Evolutionary conservation across 257 asterid genomes (phyloP), one percentile per base, ranked within the genome.

Genomic region (Solanum chiquidenum): DNA sequence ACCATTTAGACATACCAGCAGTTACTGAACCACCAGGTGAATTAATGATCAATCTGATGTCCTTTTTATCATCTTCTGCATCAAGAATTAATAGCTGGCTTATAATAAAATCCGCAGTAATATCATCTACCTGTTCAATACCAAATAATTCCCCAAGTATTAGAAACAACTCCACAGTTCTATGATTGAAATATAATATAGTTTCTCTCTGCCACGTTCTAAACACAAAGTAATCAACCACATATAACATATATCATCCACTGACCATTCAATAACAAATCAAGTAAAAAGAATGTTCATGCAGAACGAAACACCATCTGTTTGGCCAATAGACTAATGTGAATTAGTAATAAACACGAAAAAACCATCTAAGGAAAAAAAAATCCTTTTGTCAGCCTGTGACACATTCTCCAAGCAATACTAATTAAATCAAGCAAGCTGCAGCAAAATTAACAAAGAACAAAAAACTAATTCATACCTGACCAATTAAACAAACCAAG

Each of bases 1-100:
- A 73, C 62, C 75, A 87, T 29, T 34, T 20, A 18, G 73, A 89
- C 94, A 92, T 89, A 97, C 99, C 99, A 86, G 99, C 96, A 87
- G 99, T 96, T 58, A 93, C 95, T 35, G 99, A 96, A 87, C 99
- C 99, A 90, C 99, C 99, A 9, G 99, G 98, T 21, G 99, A 96
- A 91, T 96, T 96, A 86, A 97, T 96, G 90, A 97, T 91, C 95
- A 97, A 85, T 87, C 84, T 94, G 91, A 97, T 97, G 90, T 97
- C 99, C 83, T 93, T 96, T 71, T 90, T 92, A 34, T 83, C 90
- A 88, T 96, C 98, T 90, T 96, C 98, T 3, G 99, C 94, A 87
- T 96, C 99, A 69, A 97, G 98, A 87, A 96, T 89, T 84, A 97
- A 89, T 38, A 97, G 92, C 94, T 96, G 99, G 90, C 95, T 94